These are phyloP conservation scores for Metschnikowia kunwiensis DNA, from an alignment of 805 yeast species.

Conservation along the genomic window DNA sequence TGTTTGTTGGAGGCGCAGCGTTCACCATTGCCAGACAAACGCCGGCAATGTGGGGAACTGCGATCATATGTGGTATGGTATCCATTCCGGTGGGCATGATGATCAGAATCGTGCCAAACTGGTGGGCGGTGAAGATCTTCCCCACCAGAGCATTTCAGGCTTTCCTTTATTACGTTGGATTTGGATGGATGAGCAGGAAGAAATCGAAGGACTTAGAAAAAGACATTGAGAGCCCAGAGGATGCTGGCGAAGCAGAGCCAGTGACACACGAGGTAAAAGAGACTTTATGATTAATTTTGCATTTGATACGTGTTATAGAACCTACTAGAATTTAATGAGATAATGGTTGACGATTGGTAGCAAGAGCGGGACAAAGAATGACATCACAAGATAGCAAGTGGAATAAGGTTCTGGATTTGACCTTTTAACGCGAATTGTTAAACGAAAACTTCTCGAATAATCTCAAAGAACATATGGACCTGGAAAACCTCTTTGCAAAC, in stretches of 20 bases:
- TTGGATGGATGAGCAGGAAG: slow-evolving; percentile 32
- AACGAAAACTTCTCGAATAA: too few relatives aligned
- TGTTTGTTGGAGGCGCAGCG: slow-evolving; percentile 97
- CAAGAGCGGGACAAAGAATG: too few relatives aligned
- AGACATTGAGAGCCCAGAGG: slow-evolving; percentile 8
- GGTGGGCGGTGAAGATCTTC: slow-evolving; percentile 61
- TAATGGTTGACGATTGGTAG: too few relatives aligned
- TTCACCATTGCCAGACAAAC: slow-evolving; percentile 80
- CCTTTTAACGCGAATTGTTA: too few relatives aligned
- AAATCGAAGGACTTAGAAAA: slow-evolving; percentile 20
- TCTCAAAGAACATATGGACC: too few relatives aligned
- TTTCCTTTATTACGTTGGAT: slow-evolving; percentile 37
- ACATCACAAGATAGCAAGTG: too few relatives aligned
- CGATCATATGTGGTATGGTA: slow-evolving; percentile 73
- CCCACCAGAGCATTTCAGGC: slow-evolving; percentile 54
- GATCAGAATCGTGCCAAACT: slow-evolving; percentile 80
- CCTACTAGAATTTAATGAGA: too few relatives aligned
- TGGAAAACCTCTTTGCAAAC: too few relatives aligned
- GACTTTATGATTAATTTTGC: too few relatives aligned
- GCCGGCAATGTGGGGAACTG: slow-evolving; percentile 85
- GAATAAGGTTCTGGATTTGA: too few relatives aligned
- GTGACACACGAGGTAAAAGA: too few relatives aligned
- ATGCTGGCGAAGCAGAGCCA: not conserved
- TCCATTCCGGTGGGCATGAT: slow-evolving; percentile 79
- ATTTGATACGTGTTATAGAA: too few relatives aligned